Base-by-base conservation (phyloP, 2,329 filamentous ascomycete genomes). In the Fusarium pininemorale region DNA sequence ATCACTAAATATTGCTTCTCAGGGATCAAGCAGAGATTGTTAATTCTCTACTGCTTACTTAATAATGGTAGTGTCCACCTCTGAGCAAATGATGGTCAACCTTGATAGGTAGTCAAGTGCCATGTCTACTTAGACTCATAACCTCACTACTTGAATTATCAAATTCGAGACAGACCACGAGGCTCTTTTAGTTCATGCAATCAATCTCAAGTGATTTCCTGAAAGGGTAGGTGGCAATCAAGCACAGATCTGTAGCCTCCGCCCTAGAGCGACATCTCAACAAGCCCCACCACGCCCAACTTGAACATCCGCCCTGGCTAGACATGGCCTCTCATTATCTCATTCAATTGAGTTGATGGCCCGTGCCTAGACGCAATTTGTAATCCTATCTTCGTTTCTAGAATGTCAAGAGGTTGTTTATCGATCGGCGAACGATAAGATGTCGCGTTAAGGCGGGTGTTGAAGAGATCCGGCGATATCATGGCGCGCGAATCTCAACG, bases 281-380 rank as follows among this genome's bases (percentile, higher is more conserved):
- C 37, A 11, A 50, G 66, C 70, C 70, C 70, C 70, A 73, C 70
- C 24, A 42, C 70, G 66, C 70, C 70, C 66, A 73, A 71, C 41
- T 10, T 67, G 30, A 47, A 73, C 66, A 66, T 74, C 70, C 70
- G 66, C 70, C 70, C 54, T 73, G 26, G 18, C 24, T 26, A 30
- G 66, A 74, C 70, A 74, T 57, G 12, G 6, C n/a, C 16, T 14
- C n/a, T 26, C 16, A 15, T 18, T 26, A 39, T 3, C 16, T 38
- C 11, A 16, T n/a, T 41, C 20, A 48, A 4, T 39, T 42, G 14
- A 41, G n/a, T 1, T 14, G 32, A 26, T 16, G 1, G 4, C 0
- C 35, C 10, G 0, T 6, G 14, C 11, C n/a, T 20, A 2, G 0
- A 24, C 20, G 22, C 20, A 32, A 32, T 32, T 32, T 32, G 4